Base-by-base conservation (phyloP, 2,329 filamentous ascomycete species). In the Neocatenulostroma microsporum region DNA sequence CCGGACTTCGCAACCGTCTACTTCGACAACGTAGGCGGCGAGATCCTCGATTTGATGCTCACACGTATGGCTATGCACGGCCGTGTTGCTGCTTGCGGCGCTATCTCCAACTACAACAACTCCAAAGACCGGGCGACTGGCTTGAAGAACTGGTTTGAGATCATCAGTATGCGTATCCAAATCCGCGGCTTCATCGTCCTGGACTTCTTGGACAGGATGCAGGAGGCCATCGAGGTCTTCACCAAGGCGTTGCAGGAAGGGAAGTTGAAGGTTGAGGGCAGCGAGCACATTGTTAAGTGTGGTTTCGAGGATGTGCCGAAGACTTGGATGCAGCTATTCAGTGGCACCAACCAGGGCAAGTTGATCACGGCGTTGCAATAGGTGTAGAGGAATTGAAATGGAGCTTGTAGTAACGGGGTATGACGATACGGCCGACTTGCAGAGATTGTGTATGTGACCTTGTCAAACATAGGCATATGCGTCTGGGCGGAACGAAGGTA, bases 21-120 rank as follows among this genome's bases (percentile, higher is more conserved):
- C 61, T 85, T 77, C 56, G 81, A 84, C 60, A 84, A 84, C 62
- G 78, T 82, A 15, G 81, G 80, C 9, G 81, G 80, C 4, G 77
- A 82, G 42, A 80, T 84, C 36, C 66, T 85, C 18, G 78, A 84
- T 52, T 58, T 76, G 44, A 79, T 77, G 28, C 66, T 86, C 24
- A 62, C 59, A 3, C 69, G 78, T n/a, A 80, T 81, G 39, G 78
- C 77, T 39, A 62, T 62, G 34, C 65, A 72, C 54, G 63, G 80
- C 11, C 70, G 81, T 21, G 82, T 85, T 15, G 48, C 80, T 47
- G 81, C 82, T 61, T 85, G 82, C 60, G 82, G 82, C 32, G 69
- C 50, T 7, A 84, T 86, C 62, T 78, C 72, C 55, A 72, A 79
- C 57, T 85, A 85, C 60, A 84, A 84, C 58, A 57, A 67, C 6